These are phyloP conservation scores for Inga leiocalycina DNA, from an alignment of 306 rosid species.

Conservation along the genomic window DNA sequence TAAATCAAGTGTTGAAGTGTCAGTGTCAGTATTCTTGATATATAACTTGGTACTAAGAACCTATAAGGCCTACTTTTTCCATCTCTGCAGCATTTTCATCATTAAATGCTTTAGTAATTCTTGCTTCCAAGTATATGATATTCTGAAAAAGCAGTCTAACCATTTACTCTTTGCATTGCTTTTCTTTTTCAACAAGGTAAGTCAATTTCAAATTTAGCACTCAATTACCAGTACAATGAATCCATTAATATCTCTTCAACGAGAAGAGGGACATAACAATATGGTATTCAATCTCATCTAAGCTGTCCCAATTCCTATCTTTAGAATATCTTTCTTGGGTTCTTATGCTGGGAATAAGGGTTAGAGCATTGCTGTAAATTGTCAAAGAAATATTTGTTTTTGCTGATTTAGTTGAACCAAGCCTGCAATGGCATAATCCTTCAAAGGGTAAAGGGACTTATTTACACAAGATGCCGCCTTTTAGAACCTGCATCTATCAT, in stretches of 20 bases:
- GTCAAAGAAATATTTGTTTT: background rate
- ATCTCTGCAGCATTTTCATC: background rate
- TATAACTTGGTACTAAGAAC: background rate
- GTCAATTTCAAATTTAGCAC: background rate
- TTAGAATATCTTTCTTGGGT: background rate
- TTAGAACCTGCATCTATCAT: background rate
- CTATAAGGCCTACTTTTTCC: background rate
- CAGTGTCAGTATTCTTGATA: background rate
- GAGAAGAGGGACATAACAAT: background rate
- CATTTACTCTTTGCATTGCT: background rate
- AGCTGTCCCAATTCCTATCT: slow-evolving; percentile 11
- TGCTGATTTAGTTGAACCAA: background rate
- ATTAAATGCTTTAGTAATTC: background rate
- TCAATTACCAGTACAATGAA: background rate
- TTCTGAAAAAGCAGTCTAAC: background rate
- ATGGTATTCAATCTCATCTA: background rate
- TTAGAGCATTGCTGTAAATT: background rate
- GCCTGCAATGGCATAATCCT: background rate
- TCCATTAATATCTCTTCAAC: background rate
- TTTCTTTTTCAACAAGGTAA: background rate
- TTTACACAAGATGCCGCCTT: background rate
- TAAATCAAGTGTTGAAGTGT: background rate
- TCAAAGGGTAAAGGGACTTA: background rate
- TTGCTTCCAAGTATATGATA: background rate
- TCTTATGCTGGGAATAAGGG: background rate